These are phyloP conservation scores for Salicornia ramosissima DNA, from an alignment of 148 eudicot genomes.

Conservation along the genomic window DNA sequence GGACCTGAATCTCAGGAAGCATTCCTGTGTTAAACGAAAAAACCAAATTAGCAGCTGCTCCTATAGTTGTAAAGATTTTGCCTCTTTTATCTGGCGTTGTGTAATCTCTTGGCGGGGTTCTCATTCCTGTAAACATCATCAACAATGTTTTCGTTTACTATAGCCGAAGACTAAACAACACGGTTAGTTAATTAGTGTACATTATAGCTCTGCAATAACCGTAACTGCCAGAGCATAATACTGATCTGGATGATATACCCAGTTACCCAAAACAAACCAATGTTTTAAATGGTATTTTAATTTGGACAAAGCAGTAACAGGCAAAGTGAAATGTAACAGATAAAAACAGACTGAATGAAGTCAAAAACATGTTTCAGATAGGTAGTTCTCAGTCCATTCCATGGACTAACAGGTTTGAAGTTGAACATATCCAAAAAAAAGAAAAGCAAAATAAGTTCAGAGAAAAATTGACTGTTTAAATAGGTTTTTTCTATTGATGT, in stretches of 20 bases:
- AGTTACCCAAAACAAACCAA: no score
- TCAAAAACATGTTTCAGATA: background rate
- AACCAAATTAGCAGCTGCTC: conserved; percentile 81
- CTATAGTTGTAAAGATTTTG: conserved; percentile 66
- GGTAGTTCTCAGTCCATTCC: background rate
- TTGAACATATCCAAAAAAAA: background rate
- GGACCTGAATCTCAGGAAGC: conserved; percentile 98
- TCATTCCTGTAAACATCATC: conserved; percentile 38
- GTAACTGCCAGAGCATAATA: background rate
- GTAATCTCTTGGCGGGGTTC: conserved; percentile 70
- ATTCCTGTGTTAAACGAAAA: conserved; percentile 94
- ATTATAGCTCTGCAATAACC: background rate
- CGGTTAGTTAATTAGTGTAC: background rate
- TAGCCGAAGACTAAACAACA: background rate
- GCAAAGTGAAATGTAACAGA: background rate
- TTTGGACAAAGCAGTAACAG: background rate
- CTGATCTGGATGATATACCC: no score
- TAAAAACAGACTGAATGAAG: background rate
- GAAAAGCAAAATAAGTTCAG: background rate
- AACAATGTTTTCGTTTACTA: background rate
- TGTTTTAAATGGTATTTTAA: background rate
- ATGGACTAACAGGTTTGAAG: background rate
- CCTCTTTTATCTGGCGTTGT: conserved; percentile 42
- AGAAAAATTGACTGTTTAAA: no score
- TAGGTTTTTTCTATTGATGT: background rate